These are phyloP conservation scores for Marchantia paleacea DNA, from an alignment of 225 moss, liverwort and hornwort species.

Conservation along the genomic window DNA sequence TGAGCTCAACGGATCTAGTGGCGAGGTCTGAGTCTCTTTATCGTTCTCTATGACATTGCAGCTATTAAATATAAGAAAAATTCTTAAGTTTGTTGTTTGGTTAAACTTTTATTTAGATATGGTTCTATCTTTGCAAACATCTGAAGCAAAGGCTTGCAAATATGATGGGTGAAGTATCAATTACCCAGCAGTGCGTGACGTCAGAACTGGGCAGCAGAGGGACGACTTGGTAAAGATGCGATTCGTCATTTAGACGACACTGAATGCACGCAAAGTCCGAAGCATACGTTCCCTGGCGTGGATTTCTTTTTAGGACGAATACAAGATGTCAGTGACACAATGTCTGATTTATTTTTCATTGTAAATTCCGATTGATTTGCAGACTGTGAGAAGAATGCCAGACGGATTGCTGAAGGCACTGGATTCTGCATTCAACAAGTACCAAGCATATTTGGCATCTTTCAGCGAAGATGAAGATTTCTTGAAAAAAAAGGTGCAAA, in stretches of 20 bases:
- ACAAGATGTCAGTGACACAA: too few relatives aligned
- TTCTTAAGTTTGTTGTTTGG: neutral
- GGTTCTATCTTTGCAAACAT: neutral
- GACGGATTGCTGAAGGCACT: conserved; percentile 51
- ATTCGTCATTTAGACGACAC: too few relatives aligned
- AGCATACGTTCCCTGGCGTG: too few relatives aligned
- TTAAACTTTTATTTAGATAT: neutral
- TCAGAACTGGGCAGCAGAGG: too few relatives aligned
- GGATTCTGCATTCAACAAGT: conserved; percentile 70
- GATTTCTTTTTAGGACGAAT: too few relatives aligned
- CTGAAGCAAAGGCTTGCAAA: too few relatives aligned
- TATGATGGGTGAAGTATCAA: too few relatives aligned
- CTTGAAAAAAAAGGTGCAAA: conserved; percentile 85
- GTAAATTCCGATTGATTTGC: neutral
- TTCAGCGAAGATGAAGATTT: conserved; percentile 65
- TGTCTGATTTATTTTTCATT: too few relatives aligned
- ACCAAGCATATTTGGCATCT: conserved; percentile 59
- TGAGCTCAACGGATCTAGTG: conserved; percentile 31
- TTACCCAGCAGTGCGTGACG: too few relatives aligned
- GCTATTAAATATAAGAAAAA: neutral
- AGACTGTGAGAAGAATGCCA: conserved; percentile 50
- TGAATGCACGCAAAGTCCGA: too few relatives aligned
- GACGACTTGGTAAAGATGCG: neutral
- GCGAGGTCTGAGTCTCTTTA: conserved; percentile 30
- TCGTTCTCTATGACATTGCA: neutral